A percentile compares a stretch with the other conserved stretches of the same genome.
Conservation (phyloP, 305 asterid species). For the Andrographis paniculata region DNA sequence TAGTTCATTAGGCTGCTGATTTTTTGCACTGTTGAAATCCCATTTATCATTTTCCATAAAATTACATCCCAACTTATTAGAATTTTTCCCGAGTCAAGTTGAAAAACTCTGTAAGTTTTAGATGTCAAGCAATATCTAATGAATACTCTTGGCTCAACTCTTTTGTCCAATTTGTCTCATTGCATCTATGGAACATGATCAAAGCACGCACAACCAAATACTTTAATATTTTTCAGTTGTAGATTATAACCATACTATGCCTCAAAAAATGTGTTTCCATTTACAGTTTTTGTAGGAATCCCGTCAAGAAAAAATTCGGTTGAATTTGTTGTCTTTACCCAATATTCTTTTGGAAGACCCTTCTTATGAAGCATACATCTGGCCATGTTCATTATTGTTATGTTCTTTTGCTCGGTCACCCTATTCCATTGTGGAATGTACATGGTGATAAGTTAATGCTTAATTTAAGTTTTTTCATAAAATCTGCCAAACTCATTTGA, state of each 20-base stretch:
- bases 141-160: not conserved
- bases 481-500: not conserved
- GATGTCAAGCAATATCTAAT: not conserved
- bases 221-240: constrained; percentile 1
- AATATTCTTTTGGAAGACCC: constrained; percentile 1
- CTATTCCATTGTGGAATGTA: constrained; percentile 5
- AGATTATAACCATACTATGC: constrained; percentile 14
- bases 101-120: constrained; percentile 3
- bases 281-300: constrained; percentile 1
- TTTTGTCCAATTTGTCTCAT: constrained; percentile 10
- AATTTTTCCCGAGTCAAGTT: not conserved
- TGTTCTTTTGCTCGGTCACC: not conserved
- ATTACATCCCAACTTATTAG: not conserved
- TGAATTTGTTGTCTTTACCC: not conserved
- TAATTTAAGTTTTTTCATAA: not conserved
- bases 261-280: constrained; percentile 1
- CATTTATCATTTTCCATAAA: not conserved
- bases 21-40: not conserved
- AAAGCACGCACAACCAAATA: constrained; percentile 12
- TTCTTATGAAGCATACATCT: not conserved
- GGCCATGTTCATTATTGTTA: not conserved
- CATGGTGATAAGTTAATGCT: not conserved
- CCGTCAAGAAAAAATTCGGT: not conserved
- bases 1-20: too few species aligned
- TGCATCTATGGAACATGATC: constrained; percentile 5